Evolutionary conservation across 1,139 yeast species (phyloP).

Genomic region (Pichia inconspicua): DNA sequence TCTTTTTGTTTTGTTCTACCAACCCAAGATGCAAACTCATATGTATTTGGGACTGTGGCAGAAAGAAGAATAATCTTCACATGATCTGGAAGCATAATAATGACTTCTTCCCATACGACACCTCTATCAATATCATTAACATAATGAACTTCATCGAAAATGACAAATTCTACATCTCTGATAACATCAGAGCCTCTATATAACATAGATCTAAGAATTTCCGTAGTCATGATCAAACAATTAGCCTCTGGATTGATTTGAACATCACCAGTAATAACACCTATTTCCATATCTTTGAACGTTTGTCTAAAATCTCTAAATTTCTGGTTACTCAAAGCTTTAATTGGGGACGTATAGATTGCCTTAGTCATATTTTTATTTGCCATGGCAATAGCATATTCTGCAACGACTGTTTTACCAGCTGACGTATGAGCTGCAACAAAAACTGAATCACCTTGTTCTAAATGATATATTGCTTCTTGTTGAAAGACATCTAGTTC

Average conservation of each 20-base stretch:
- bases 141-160: conserved; percentile 93
- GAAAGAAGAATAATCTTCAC: conserved; percentile 67
- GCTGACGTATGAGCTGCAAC: conserved; percentile 99
- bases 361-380: conserved; percentile 84
- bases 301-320: conserved; percentile 79
- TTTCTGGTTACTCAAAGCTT: conserved; percentile 47
- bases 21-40: conserved; percentile 98
- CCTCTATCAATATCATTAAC: conserved; percentile 96
- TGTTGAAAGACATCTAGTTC: conserved; percentile 93
- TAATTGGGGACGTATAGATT: conserved; percentile 87
- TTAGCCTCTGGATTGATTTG: conserved; percentile 96
- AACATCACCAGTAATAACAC: conserved; percentile 96
- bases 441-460: conserved; percentile 88
- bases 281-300: conserved; percentile 85
- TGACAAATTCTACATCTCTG: conserved; percentile 96
- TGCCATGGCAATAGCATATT: conserved; percentile 96
- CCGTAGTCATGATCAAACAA: conserved; percentile 96
- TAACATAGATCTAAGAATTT: conserved; percentile 87
- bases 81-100: conserved; percentile 89
- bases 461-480: conserved; percentile 89
- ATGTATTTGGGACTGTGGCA: conserved; percentile 97
- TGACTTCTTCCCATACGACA: conserved; percentile 99
- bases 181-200: conserved; percentile 93
- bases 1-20: conserved; percentile 95
- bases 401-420: conserved; percentile 97